Evolutionary conservation across 2,329 filamentous ascomycete genomes (phyloP), one percentile per base, ranked within the genome.

Genomic region (Plectosphaerella plurivora): DNA sequence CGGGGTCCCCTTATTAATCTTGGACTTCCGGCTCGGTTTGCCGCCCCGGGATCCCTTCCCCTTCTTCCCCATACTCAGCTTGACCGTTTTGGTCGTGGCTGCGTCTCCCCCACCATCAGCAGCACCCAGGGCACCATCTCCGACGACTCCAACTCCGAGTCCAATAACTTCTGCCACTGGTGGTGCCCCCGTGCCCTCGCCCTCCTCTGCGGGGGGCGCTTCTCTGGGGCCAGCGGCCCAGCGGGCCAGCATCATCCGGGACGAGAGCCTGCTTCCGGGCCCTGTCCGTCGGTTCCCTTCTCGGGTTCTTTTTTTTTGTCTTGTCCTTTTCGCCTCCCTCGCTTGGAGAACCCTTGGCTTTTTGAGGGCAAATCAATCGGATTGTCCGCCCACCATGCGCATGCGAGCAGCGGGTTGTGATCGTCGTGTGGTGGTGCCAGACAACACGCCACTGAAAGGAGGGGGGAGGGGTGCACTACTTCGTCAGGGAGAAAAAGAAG

Each of bases 171-270:
- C 52, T 45, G 24, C 39, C 22, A 20, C 45, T 44, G 28, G 33
- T 41, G 35, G 41, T 12, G 35, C 51, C 45, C 24, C n/a, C n/a
- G n/a, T n/a, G n/a, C n/a, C 44, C n/a, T 49, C 42, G n/a, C 47
- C 53, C 25, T 33, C 49, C 51, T 25, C 28, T 51, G 53, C 48
- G 51, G 53, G 53, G 53, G 45, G 55, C 47, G 55, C 51, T 50
- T 53, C 53, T 11, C 51, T 57, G 50, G 55, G 55, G 50, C 55
- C 55, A 54, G 52, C 52, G 52, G 54, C 54, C 55, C 52, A 57
- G 50, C 54, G 55, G 54, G 55, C 55, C 52, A 56, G 51, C 50
- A 56, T 54, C 55, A 56, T 57, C 53, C 55, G 55, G 50, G 53
- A 18, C 15, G 37, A 41, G 37, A 20, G 37, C 18, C 37, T 41